These are phyloP conservation scores for Aspergillus conjunctus DNA, from an alignment of 495 filamentous ascomycete species.

Conservation along the genomic window DNA sequence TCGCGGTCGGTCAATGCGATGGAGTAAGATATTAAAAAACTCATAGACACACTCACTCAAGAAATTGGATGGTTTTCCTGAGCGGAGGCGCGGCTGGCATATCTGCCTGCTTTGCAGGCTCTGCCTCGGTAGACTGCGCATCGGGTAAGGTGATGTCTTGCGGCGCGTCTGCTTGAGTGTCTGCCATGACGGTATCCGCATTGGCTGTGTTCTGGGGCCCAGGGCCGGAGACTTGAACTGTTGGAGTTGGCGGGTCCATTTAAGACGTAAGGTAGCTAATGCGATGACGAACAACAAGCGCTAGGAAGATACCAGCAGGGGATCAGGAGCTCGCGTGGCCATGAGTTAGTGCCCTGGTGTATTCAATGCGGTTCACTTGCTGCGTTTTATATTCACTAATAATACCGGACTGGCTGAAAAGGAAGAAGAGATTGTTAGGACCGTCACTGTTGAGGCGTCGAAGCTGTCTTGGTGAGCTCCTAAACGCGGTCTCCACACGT, in stretches of 20 bases:
- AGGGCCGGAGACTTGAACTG: constrained; percentile 29
- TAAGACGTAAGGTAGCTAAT: no score
- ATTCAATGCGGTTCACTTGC: neutral
- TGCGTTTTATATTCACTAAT: neutral
- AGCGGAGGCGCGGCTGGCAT: constrained; percentile 20
- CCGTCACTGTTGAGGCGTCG: no score
- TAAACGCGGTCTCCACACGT: no score
- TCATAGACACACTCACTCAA: constrained; percentile 32
- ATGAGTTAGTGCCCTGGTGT: neutral
- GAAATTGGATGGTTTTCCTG: constrained; percentile 36
- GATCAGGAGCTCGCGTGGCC: neutral
- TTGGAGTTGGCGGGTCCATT: constrained; percentile 30
- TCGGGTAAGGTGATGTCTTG: constrained; percentile 31
- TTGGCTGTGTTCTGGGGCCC: constrained; percentile 20
- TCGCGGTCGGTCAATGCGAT: no score
- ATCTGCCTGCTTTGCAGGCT: constrained; percentile 20
- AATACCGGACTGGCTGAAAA: no score
- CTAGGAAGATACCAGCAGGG: neutral
- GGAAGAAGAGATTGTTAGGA: no score
- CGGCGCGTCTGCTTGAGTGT: constrained; percentile 8
- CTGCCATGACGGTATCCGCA: constrained; percentile 30
- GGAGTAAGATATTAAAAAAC: no score
- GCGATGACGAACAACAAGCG: no score
- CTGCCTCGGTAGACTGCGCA: constrained; percentile 25
- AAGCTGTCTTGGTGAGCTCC: no score